These are phyloP conservation scores for Talaromyces trachyspermus DNA, from an alignment of 495 filamentous ascomycete species.

Conservation along the genomic window DNA sequence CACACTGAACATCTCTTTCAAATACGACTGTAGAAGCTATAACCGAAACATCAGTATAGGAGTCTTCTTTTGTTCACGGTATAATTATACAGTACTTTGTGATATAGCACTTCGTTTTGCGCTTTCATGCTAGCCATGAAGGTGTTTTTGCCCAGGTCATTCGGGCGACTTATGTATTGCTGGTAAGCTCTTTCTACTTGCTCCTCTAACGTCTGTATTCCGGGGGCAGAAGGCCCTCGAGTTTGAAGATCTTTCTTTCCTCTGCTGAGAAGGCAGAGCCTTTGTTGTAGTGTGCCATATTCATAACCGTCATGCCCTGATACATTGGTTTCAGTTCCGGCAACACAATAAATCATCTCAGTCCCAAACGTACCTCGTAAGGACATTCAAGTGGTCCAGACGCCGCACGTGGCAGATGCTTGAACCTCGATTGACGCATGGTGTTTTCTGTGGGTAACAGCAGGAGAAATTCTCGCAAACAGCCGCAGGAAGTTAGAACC, in stretches of 20 bases:
- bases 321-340: too few species aligned
- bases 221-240: constrained; percentile 66
- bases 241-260: constrained; percentile 61
- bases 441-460: too few species aligned
- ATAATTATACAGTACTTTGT: too few species aligned
- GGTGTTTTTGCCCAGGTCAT: constrained; percentile 70
- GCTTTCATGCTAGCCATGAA: constrained; percentile 78
- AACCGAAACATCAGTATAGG: not conserved
- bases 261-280: constrained; percentile 66
- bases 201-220: constrained; percentile 69
- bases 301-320: too few species aligned
- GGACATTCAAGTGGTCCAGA: too few species aligned
- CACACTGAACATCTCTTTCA: constrained; percentile 81
- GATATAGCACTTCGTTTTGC: constrained; percentile 77
- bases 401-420: too few species aligned
- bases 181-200: constrained; percentile 73
- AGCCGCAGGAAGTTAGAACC: too few species aligned
- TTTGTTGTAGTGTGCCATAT: constrained; percentile 85
- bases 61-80: too few species aligned
- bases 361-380: too few species aligned
- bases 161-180: constrained; percentile 56
- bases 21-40: constrained; percentile 54
- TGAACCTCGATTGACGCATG: too few species aligned
- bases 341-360: too few species aligned
- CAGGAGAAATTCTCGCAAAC: too few species aligned